phyloP scores from a whole-genome alignment of 2,329 filamentous ascomycete genomes.

The Huntiella bhutanensis region DNA sequence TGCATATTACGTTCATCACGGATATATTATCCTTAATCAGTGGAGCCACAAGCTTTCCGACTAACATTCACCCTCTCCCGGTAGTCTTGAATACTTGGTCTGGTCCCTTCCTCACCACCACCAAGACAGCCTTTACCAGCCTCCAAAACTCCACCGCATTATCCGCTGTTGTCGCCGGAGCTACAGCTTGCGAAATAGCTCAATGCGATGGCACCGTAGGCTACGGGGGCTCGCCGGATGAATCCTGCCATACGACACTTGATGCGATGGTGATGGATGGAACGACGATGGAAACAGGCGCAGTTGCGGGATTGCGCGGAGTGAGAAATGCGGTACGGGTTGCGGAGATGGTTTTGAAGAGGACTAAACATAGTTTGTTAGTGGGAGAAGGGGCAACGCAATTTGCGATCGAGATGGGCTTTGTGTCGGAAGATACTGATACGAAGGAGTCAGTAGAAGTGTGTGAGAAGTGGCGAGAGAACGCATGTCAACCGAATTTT shows the following conservation, averaged over 20 bases:
- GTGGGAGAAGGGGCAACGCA: slow-evolving; percentile 32
- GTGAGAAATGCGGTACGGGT: slow-evolving; percentile 30
- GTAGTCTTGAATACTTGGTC: slow-evolving; percentile 37
- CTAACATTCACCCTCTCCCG: slow-evolving; percentile 18
- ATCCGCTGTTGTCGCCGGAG: slow-evolving; percentile 33
- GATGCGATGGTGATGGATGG: slow-evolving; percentile 42
- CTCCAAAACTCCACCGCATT: slow-evolving; percentile 23
- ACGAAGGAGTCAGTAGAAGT: slow-evolving; percentile 22
- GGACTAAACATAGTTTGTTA: slow-evolving; percentile 32
- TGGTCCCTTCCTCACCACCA: slow-evolving; percentile 31
- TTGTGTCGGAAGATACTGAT: slow-evolving; percentile 24
- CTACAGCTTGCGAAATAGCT: slow-evolving; percentile 29
- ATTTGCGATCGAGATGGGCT: slow-evolving; percentile 35
- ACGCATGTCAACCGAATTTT: slow-evolving; percentile 31
- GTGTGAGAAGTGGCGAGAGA: slow-evolving; percentile 25
- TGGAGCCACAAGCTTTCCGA: not conserved
- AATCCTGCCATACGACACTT: slow-evolving; percentile 37
- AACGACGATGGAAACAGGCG: slow-evolving; percentile 31
- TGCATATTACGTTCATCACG: too few species aligned
- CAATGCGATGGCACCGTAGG: slow-evolving; percentile 37
- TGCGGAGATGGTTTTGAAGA: slow-evolving; percentile 30
- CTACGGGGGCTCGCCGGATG: slow-evolving; percentile 35
- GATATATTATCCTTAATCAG: too few species aligned
- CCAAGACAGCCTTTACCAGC: slow-evolving; percentile 28
- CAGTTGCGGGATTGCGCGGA: slow-evolving; percentile 31